Evolutionary conservation across 2,329 filamentous ascomycete species (phyloP).

Genomic region (Annulohypoxylon truncatum): DNA sequence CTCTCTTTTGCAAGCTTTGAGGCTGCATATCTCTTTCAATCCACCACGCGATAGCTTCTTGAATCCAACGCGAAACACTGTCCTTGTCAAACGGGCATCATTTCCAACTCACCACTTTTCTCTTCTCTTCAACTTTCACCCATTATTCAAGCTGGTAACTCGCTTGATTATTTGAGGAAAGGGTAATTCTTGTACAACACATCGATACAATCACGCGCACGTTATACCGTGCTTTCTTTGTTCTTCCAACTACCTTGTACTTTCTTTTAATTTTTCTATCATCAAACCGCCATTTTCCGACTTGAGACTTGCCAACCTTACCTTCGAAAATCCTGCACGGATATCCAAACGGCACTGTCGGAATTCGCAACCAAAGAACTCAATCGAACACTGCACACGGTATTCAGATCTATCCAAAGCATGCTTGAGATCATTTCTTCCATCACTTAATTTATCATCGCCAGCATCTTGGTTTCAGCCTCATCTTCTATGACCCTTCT

Average conservation of each 20-base stretch:
- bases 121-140: conserved; percentile 27
- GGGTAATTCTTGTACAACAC: conserved; percentile 44
- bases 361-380: background rate
- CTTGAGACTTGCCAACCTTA: conserved; percentile 15
- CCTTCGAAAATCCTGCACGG: conserved; percentile 20
- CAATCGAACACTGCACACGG: conserved; percentile 2
- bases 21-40: conserved; percentile 38
- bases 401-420: conserved; percentile 25
- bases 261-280: conserved; percentile 25
- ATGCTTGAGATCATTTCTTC: conserved; percentile 38
- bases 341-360: background rate
- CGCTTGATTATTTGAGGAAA: conserved; percentile 39
- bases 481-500: conserved; percentile 44
- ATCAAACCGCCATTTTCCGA: conserved; percentile 19
- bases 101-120: conserved; percentile 26
- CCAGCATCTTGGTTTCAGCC: conserved; percentile 33
- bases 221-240: conserved; percentile 33
- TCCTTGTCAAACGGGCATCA: conserved; percentile 11
- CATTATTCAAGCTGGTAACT: conserved; percentile 26
- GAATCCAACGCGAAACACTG: conserved; percentile 29
- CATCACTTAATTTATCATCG: conserved; percentile 31
- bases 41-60: conserved; percentile 47
- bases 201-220: conserved; percentile 18
- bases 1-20: conserved; percentile 32
- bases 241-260: conserved; percentile 12